Base-by-base conservation (phyloP, 2,329 filamentous ascomycete genomes). In the Aspergillus nomiae region DNA sequence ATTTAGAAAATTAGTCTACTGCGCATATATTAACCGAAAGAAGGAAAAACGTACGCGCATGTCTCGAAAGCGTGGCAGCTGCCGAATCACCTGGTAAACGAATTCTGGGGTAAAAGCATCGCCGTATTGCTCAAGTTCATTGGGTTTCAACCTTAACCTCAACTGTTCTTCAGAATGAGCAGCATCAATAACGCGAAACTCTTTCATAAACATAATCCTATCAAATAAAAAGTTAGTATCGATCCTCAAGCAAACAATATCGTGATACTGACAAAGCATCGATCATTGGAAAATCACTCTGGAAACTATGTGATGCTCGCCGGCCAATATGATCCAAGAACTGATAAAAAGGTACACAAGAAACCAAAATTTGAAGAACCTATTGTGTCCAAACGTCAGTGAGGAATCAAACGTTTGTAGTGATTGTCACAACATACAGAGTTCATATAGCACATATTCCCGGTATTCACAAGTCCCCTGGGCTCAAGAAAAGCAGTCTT, bases 371-470 rank as follows among this genome's bases (percentile, higher is more conserved):
- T 90, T 99, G 95, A 68, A 99, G 86, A 77, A 98, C 90, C 93
- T 97, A 68, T 34, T 43, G 19, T 32, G 28, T 24, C 21, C 16
- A 5, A 9, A 46, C 9, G 9, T 43, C 34, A 69, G 85, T 73
- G 85, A 79, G 63, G 69, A 60, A 26, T 36, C n/a, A 34, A 24
- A 58, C 45, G 56, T 19, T 45, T 43, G 16, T n/a, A 8, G 21
- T 30, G 7, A 38, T 38, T 21, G 19, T 24, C 10, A 34, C 28
- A 50, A 82, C 92, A 81, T 85, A 97, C 94, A 67, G 95, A 97
- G 83, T 98, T 99, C 95, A 99, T 98, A 81, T 99, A 99, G 80
- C 95, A 99, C 92, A 98, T 96, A 76, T 99, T 98, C 56, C 95
- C 95, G 46, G 94, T 96, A 80, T 99, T 99, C 69, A 97, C 91